Percentiles rank a stretch among this genome's conserved stretches.
These are phyloP conservation scores for Botrytis pseudocinerea DNA, from an alignment of 2,329 filamentous ascomycete genomes.

Conservation along the genomic window DNA sequence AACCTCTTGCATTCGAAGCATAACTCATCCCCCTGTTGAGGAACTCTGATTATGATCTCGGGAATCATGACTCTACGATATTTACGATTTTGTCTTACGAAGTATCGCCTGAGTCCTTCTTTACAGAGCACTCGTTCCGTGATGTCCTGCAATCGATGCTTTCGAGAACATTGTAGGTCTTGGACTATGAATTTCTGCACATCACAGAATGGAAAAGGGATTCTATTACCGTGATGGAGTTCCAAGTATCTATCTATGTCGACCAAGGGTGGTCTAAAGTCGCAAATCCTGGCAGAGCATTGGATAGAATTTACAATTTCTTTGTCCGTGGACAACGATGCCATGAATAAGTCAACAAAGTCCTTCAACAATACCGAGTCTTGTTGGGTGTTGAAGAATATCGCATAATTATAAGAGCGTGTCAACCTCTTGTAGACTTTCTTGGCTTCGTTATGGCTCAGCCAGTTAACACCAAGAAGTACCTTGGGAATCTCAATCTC, in stretches of 20 bases:
- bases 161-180: slow-evolving; percentile 6
- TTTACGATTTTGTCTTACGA: not conserved
- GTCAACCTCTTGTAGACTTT: not conserved
- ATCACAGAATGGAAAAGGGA: not conserved
- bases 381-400: not conserved
- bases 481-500: not conserved
- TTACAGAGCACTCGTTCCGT: not conserved
- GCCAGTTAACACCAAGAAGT: not conserved
- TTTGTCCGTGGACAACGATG: not conserved
- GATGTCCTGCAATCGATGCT: slow-evolving; percentile 6
- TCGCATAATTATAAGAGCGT: not conserved
- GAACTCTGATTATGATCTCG: not conserved
- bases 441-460: not conserved
- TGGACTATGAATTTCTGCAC: not conserved
- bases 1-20: not conserved
- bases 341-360: not conserved
- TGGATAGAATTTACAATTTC: not conserved
- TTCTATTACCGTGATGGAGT: fast-evolving
- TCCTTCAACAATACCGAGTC: not conserved
- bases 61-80: not conserved
- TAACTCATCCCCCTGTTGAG: not conserved
- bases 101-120: not conserved
- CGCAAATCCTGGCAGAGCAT: slow-evolving; percentile 5
- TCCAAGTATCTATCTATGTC: not conserved
- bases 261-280: not conserved